Evolutionary conservation across 2,329 filamentous ascomycete species (phyloP), one percentile per base, ranked within the genome.

Genomic region (Apiospora saccharicola): DNA sequence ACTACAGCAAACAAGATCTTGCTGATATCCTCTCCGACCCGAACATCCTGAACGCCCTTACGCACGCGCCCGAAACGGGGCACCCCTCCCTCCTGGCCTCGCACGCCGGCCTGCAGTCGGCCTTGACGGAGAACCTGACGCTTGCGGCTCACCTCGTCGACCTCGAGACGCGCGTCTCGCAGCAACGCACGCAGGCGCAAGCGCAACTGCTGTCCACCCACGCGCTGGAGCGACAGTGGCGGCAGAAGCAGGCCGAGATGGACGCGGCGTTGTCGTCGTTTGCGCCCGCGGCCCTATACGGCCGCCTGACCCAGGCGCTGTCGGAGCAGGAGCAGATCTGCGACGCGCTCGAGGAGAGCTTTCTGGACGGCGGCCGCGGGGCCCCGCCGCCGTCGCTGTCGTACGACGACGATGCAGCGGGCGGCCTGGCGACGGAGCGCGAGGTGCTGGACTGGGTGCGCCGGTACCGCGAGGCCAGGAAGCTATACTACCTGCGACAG

Each of bases 161-260:
- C 49, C 86, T 91, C 7, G 92, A 94, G 80, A 77, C 84, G 37
- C 86, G 84, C 24, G 83, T 92, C 7, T 79, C 83, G 5, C 88
- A 88, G 75, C 88, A 92, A 78, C 92, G 96, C 71, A 88, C 90
- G 41, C 86, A 89, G 1, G 93, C 94, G 0, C 94, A 97, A 79
- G 92, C 94, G 4, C 92, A 95, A 73, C 89, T 98, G 0, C 88
- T 98, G 0, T 89, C 94, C 14, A 90, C 96, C 30, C 93, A 96
- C 78, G 93, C 94, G 1, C 89, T 98, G 22, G 96, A 98, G 83
- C 90, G 95, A n/a, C 92, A 96, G 79, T 98, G 96, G 94, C 90
- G 92, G 71, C 90, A 93, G 76, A 97, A 96, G 82, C 94, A 98
- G 82, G 87, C 90, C 1, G 94, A 96, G 77, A 96, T 98, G 89